These are phyloP conservation scores for Ceratobasidium papillatum DNA, from an alignment of 1,284 basidiomycete species.

Conservation along the genomic window DNA sequence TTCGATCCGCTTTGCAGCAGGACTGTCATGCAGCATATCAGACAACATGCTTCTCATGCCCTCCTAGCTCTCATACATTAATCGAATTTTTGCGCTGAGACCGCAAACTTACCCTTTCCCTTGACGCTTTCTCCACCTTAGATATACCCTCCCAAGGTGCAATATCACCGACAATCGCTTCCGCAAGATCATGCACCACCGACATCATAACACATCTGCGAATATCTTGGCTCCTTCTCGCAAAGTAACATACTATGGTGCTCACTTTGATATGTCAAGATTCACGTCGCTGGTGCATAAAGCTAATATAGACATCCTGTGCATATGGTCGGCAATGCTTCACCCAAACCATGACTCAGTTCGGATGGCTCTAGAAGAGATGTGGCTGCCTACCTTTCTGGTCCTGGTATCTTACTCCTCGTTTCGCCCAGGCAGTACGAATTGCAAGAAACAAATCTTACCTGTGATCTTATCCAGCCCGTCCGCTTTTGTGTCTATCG, in stretches of 20 bases:
- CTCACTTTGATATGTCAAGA: slow-evolving; percentile 81
- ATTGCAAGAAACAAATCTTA: slow-evolving; percentile 52
- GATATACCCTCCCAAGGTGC: slow-evolving; percentile 88
- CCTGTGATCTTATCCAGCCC: slow-evolving; percentile 88
- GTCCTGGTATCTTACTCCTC: slow-evolving; percentile 67
- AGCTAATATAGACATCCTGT: slow-evolving; percentile 92
- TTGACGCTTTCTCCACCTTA: slow-evolving; percentile 78
- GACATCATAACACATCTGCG: slow-evolving; percentile 87
- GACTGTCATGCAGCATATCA: slow-evolving; percentile 85
- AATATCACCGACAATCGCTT: slow-evolving; percentile 97
- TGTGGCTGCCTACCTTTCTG: slow-evolving; percentile 71
- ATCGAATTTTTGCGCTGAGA: not conserved
- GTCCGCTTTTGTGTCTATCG: slow-evolving; percentile 90
- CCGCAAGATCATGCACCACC: slow-evolving; percentile 94
- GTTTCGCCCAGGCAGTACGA: not conserved
- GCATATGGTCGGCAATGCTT: slow-evolving; percentile 97
- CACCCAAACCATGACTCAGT: slow-evolving; percentile 30
- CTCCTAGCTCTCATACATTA: slow-evolving; percentile 58
- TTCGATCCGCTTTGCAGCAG: slow-evolving; percentile 80
- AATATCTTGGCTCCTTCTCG: slow-evolving; percentile 3
- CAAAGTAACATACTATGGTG: slow-evolving; percentile 5
- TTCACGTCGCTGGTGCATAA: slow-evolving; percentile 78
- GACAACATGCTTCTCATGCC: slow-evolving; percentile 92
- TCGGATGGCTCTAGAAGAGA: not conserved
- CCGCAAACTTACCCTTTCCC: slow-evolving; percentile 68